Evolutionary conservation across 1,139 yeast genomes (phyloP), one percentile per base, ranked within the genome.

Genomic region (Yamadazyma sp.): DNA sequence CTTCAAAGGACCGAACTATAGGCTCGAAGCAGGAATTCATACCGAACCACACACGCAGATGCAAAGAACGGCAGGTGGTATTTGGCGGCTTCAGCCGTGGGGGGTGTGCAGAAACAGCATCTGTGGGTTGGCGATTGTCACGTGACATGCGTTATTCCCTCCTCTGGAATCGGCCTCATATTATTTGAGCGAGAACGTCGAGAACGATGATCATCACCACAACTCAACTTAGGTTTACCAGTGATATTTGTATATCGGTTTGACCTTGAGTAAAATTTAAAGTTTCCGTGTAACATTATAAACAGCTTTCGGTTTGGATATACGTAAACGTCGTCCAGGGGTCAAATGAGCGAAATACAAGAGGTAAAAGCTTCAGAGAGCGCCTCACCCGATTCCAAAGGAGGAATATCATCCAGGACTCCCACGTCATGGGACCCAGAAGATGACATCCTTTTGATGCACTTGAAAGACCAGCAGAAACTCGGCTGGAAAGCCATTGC

Each of bases 401-500:
- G 48, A 44, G 18, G 23, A 5, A 17, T 20, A 22, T 26, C 26
- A 26, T 56, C 67, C 34, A 55, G 77, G 46, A 80, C 84, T 5
- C 87, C 87, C 9, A 79, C 86, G 1, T 79, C 88, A 0, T 83
- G 91, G 91, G 86, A 81, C 50, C 82, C 87, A 2, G 81, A 79
- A 52, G 89, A 83, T 56, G 91, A 83, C 53, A 63, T 79, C 30
- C 64, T 82, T 34, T 64, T 83, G 43, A 75, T 85, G 68, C 86
- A 81, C 57, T 65, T 83, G 52, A 83, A 83, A 55, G 91, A 83
- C 58, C 77, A 75, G 42, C 84, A 79, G 55, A 81, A 81, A 54
- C 64, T 83, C 46, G 89, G 89, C 0, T 83, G 91, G 91, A 81
- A 83, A 59, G 88, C 83, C 48, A 83, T 83, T 38, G 82, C 88